Percentiles rank a stretch among this genome's conserved stretches.
phyloP scores from a whole-genome alignment of 345 rosid genomes.

The Punica granatum region DNA sequence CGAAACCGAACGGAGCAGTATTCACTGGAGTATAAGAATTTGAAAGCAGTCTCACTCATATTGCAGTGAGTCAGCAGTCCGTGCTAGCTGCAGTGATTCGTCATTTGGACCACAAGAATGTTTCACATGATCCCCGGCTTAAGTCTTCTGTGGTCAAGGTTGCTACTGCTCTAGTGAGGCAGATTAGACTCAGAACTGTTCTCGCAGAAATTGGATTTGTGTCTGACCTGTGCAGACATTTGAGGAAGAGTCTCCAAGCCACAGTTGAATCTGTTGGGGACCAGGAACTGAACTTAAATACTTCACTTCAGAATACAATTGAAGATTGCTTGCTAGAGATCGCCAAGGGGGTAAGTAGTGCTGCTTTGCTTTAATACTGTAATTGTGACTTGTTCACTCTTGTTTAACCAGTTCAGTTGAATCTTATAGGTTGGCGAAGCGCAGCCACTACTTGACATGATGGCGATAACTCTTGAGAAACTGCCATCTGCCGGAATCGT shows the following conservation, averaged over 20 bases:
- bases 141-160: slow-evolving; percentile 63
- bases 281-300: slow-evolving; percentile 53
- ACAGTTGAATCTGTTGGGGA: slow-evolving; percentile 58
- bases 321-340: slow-evolving; percentile 91
- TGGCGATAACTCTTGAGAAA: slow-evolving; percentile 80
- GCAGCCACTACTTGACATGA: slow-evolving; percentile 57
- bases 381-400: slow-evolving; percentile 1
- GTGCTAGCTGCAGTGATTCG: slow-evolving; percentile 70
- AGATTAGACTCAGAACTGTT: slow-evolving; percentile 54
- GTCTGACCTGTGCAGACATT: slow-evolving; percentile 87
- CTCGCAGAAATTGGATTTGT: slow-evolving; percentile 73
- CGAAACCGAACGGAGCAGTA: too few relatives aligned
- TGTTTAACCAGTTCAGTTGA: not conserved
- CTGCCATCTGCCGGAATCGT: slow-evolving; percentile 69
- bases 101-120: slow-evolving; percentile 89
- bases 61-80: slow-evolving; percentile 64
- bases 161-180: slow-evolving; percentile 69
- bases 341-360: slow-evolving; percentile 62
- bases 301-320: slow-evolving; percentile 70
- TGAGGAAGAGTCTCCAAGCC: slow-evolving; percentile 85
- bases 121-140: slow-evolving; percentile 64
- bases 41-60: not conserved
- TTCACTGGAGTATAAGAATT: not conserved
- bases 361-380: not conserved
- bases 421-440: slow-evolving; percentile 48